These are phyloP conservation scores for Ligustrum vulgare DNA, from an alignment of 257 asterid genomes.

Conservation along the genomic window DNA sequence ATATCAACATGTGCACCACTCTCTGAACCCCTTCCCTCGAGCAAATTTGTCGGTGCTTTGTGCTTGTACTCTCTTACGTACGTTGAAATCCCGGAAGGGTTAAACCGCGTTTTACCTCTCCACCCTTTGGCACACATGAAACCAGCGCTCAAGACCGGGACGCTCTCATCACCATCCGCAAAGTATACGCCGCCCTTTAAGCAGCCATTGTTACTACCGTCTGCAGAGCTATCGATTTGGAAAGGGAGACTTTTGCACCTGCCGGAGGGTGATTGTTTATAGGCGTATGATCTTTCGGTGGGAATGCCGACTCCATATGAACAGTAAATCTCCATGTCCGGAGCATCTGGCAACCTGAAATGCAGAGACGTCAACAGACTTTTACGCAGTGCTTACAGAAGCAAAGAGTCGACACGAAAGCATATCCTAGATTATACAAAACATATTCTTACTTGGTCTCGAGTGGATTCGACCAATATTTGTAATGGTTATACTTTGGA, in stretches of 20 bases:
- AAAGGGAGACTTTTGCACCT: slow-evolving; percentile 73
- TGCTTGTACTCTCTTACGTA: slow-evolving; percentile 69
- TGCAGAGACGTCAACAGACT: background rate
- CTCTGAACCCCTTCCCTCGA: slow-evolving; percentile 78
- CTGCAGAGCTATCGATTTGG: slow-evolving; percentile 76
- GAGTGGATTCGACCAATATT: slow-evolving; percentile 96
- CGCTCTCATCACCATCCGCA: slow-evolving; percentile 76
- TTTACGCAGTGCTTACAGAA: too few relatives aligned
- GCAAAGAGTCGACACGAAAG: too few relatives aligned
- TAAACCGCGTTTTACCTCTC: slow-evolving; percentile 75
- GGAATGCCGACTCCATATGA: slow-evolving; percentile 82
- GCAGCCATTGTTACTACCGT: slow-evolving; percentile 59
- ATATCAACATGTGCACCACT: slow-evolving; percentile 88
- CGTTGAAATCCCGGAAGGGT: slow-evolving; percentile 67
- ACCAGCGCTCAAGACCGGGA: slow-evolving; percentile 72
- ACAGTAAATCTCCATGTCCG: slow-evolving; percentile 78
- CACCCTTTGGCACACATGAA: slow-evolving; percentile 88
- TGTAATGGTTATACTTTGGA: slow-evolving; percentile 70
- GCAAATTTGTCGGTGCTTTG: slow-evolving; percentile 63
- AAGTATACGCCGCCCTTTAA: slow-evolving; percentile 69
- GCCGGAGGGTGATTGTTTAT: slow-evolving; percentile 56
- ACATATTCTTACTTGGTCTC: slow-evolving; percentile 63
- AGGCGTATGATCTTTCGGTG: slow-evolving; percentile 78
- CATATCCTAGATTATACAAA: background rate
- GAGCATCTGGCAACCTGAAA: slow-evolving; percentile 81